Conservation (phyloP, 176 grass and related monocot species). For the Hordeum marinum region DNA sequence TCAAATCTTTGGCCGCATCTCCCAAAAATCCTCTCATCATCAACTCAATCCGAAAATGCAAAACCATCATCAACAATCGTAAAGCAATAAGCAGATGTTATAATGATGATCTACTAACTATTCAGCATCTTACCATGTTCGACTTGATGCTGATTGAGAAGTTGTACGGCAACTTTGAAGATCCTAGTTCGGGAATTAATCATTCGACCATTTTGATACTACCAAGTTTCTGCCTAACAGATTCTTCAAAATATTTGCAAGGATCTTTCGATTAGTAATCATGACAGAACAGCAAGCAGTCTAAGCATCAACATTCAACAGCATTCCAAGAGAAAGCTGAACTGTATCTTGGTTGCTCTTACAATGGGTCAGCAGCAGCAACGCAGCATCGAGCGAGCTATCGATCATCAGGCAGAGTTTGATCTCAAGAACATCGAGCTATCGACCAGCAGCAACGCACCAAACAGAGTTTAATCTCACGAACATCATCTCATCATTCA, state of each 20-base stretch:
- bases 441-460: neutral
- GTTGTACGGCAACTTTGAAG: neutral
- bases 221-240: neutral
- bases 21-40: conserved; percentile 30
- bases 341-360: conserved; percentile 32
- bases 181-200: neutral
- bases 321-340: conserved; percentile 13
- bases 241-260: neutral
- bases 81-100: neutral
- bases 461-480: conserved; percentile 7
- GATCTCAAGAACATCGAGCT: neutral
- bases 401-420: neutral
- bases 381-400: neutral
- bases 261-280: too few species aligned
- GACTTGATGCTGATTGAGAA: neutral
- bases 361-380: neutral
- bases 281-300: too few species aligned
- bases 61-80: conserved; percentile 1
- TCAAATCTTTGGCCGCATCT: conserved; percentile 19
- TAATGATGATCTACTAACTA: neutral
- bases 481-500: conserved; percentile 22
- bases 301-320: neutral
- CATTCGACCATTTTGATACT: too few species aligned
- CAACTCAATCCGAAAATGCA: neutral
- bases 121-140: neutral